Conservation (phyloP, 768 basidiomycete species). For the Hericium erinaceus region DNA sequence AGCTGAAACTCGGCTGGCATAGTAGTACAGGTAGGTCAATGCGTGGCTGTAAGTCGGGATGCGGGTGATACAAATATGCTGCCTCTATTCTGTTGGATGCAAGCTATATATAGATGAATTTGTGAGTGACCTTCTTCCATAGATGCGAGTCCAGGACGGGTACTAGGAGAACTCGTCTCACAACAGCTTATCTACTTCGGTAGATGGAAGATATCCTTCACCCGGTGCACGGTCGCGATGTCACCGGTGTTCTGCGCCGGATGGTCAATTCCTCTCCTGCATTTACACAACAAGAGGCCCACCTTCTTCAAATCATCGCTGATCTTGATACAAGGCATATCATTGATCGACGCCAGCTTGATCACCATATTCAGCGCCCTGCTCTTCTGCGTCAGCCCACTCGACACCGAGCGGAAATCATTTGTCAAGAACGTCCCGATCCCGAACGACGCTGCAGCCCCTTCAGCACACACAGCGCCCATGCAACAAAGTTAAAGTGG, state of each 20-base stretch:
- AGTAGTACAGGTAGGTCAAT: no score
- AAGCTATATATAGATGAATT: background rate
- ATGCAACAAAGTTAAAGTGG: no score
- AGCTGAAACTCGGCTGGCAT: no score
- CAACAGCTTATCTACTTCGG: conserved; percentile 7
- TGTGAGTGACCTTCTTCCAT: background rate
- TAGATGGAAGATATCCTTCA: conserved; percentile 43
- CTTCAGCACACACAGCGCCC: background rate
- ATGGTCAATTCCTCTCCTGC: background rate
- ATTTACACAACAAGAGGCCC: background rate
- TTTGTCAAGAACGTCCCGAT: conserved; percentile 92
- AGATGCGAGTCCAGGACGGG: no score
- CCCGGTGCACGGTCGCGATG: conserved; percentile 33
- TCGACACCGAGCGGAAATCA: conserved; percentile 54
- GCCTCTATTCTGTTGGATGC: background rate
- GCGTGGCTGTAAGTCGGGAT: background rate
- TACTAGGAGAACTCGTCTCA: no score
- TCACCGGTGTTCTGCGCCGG: conserved; percentile 40
- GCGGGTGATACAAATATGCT: background rate
- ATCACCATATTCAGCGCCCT: conserved; percentile 92
- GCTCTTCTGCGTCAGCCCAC: conserved; percentile 47
- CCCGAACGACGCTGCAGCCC: conserved; percentile 67
- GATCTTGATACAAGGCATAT: conserved; percentile 79
- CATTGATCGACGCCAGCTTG: conserved; percentile 72
- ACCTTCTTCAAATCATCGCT: conserved; percentile 89